A percentile compares a stretch with the other conserved stretches of the same genome.
phyloP scores from a whole-genome alignment of 805 yeast species.

The Danielia oregonensis region DNA sequence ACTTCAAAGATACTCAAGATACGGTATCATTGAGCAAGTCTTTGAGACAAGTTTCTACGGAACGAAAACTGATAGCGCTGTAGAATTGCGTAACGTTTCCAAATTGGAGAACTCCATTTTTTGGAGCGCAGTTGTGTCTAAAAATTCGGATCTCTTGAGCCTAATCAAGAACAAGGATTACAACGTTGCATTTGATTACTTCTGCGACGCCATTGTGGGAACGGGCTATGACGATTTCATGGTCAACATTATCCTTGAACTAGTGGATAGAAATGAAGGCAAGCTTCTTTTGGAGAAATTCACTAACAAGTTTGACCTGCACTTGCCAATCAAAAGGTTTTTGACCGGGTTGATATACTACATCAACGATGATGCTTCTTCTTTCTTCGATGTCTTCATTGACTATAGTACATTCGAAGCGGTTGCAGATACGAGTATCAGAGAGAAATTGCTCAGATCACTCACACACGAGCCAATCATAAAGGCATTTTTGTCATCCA shows the following conservation, averaged over 20 bases:
- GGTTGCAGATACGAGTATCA: conserved; percentile 7
- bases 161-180: conserved; percentile 17
- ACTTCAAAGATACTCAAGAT: conserved; percentile 22
- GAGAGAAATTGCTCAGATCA: conserved; percentile 11
- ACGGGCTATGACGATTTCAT: conserved; percentile 5
- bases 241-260: conserved; percentile 11
- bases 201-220: conserved; percentile 13
- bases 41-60: conserved; percentile 25
- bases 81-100: conserved; percentile 12
- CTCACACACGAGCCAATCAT: conserved; percentile 15
- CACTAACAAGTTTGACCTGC: conserved; percentile 15
- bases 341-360: conserved; percentile 34
- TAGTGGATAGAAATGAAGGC: conserved; percentile 12
- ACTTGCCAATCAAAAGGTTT: conserved; percentile 21
- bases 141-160: conserved; percentile 14
- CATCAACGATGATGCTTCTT: conserved; percentile 24
- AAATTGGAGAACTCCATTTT: conserved; percentile 26
- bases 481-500: conserved; percentile 19
- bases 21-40: conserved; percentile 20
- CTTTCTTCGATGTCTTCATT: conserved; percentile 21
- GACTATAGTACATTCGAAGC: conserved; percentile 19
- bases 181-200: conserved; percentile 27
- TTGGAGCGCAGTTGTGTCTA: conserved; percentile 25
- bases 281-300: conserved; percentile 7
- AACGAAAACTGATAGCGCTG: conserved; percentile 8